These are phyloP conservation scores for Spergularia bocconei DNA, from an alignment of 148 eudicot species.

Conservation along the genomic window DNA sequence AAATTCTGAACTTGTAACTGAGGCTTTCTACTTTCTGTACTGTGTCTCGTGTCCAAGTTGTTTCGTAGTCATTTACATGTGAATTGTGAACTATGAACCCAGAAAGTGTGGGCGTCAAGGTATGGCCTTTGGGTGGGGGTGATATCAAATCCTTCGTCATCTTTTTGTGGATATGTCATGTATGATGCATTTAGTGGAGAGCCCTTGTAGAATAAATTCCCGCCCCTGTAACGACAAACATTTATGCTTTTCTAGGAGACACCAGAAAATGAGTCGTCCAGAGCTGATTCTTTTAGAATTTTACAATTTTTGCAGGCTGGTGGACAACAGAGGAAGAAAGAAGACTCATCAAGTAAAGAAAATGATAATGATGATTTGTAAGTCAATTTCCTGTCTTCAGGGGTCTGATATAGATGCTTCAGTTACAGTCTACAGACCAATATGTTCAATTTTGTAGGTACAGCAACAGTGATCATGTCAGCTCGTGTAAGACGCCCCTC, in stretches of 20 bases:
- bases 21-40: too few species aligned
- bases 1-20: too few species aligned
- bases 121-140: too few species aligned
- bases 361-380: slow-evolving; percentile 33
- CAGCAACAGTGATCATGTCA: slow-evolving; percentile 29
- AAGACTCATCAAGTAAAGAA: slow-evolving; percentile 47
- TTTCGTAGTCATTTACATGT: too few species aligned
- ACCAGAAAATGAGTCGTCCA: background rate
- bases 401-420: background rate
- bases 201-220: background rate
- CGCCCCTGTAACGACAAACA: background rate
- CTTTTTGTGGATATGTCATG: too few species aligned
- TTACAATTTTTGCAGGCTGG: slow-evolving; percentile 27
- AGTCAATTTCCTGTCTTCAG: background rate
- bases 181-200: too few species aligned
- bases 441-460: slow-evolving; percentile 28
- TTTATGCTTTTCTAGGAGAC: background rate
- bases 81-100: too few species aligned
- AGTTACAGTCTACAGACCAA: slow-evolving; percentile 6
- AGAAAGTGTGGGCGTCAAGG: too few species aligned
- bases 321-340: slow-evolving; percentile 28
- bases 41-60: too few species aligned
- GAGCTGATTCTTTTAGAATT: background rate
- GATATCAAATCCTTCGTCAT: too few species aligned
- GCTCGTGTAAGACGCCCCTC: slow-evolving; percentile 42